Evolutionary conservation across 2,329 filamentous ascomycete genomes (phyloP).

Genomic region (Lachnellula cervina): DNA sequence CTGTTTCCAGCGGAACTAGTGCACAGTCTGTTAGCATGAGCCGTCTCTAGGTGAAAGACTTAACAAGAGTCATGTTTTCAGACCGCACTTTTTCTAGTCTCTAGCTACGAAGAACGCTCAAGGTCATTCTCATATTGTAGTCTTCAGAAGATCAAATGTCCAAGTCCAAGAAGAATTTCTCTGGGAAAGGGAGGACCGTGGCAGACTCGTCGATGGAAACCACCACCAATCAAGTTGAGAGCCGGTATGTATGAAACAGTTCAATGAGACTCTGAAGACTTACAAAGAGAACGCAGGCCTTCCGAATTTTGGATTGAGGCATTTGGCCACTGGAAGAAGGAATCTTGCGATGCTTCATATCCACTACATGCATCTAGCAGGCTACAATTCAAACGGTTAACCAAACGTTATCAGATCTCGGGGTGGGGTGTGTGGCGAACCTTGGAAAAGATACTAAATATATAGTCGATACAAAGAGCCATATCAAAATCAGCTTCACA

Average conservation of each 20-base stretch:
- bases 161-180: too few relatives aligned
- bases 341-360: conserved; percentile 9
- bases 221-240: background rate
- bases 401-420: background rate
- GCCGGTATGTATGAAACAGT: too few relatives aligned
- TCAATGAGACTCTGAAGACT: background rate
- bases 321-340: conserved; percentile 10
- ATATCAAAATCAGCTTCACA: conserved; percentile 9
- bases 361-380: conserved; percentile 12
- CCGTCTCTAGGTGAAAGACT: too few relatives aligned
- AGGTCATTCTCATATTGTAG: too few relatives aligned
- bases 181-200: too few relatives aligned
- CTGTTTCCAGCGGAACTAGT: too few relatives aligned
- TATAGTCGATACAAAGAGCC: conserved; percentile 10
- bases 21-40: too few relatives aligned
- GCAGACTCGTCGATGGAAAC: too few relatives aligned
- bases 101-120: too few relatives aligned
- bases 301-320: background rate
- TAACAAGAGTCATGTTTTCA: too few relatives aligned
- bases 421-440: background rate
- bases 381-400: background rate
- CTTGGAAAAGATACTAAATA: conserved; percentile 8
- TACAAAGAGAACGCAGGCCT: background rate
- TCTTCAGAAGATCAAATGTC: too few relatives aligned
- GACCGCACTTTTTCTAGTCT: too few relatives aligned